Evolutionary conservation across 176 grass and related monocot species (phyloP).

Genomic region (Areca catechu): DNA sequence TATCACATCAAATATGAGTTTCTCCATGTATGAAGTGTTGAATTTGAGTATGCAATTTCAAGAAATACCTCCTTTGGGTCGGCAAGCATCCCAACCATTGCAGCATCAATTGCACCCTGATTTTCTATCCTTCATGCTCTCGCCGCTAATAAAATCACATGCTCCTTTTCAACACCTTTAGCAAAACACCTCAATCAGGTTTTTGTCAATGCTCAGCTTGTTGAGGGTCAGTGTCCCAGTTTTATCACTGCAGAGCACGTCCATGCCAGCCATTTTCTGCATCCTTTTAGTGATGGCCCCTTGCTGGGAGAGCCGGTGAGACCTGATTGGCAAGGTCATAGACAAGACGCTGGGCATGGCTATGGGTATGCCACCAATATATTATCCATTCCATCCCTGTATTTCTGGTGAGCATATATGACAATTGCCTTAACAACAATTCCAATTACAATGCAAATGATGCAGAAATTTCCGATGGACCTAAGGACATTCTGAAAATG

Average conservation of each 20-base stretch:
- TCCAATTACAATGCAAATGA: constrained; percentile 5
- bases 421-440: not conserved
- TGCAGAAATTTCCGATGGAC: constrained; percentile 15
- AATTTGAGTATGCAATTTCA: too few species aligned
- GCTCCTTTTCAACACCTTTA: not conserved
- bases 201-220: constrained; percentile 12
- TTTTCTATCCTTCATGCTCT: constrained; percentile 11
- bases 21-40: too few species aligned
- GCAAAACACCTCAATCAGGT: constrained; percentile 2
- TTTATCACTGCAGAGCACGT: constrained; percentile 22
- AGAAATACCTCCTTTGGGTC: constrained; percentile 6
- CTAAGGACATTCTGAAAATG: constrained; percentile 13
- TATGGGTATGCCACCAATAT: constrained; percentile 19
- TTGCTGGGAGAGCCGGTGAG: constrained; percentile 14
- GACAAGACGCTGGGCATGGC: constrained; percentile 18
- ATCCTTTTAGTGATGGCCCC: constrained; percentile 17
- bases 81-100: constrained; percentile 2
- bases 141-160: not conserved
- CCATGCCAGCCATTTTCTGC: constrained; percentile 18
- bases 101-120: constrained; percentile 15
- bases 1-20: too few species aligned
- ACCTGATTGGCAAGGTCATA: constrained; percentile 14
- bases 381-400: constrained; percentile 9
- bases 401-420: not conserved
- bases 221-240: constrained; percentile 16